Base-by-base conservation (phyloP, 2,329 filamentous ascomycete species). In the Fusarium hostae region DNA sequence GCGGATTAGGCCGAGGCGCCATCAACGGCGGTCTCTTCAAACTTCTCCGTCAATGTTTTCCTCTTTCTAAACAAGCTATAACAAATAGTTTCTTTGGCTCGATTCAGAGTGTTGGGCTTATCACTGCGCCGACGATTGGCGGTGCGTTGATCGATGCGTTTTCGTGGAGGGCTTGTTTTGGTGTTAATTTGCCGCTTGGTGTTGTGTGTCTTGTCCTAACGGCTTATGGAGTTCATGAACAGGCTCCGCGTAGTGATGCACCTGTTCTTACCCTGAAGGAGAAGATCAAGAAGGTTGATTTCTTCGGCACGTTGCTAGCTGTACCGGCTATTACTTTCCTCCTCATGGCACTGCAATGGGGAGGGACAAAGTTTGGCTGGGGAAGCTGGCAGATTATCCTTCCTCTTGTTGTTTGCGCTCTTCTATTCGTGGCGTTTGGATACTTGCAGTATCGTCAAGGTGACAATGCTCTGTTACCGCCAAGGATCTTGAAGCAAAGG, bases 1-100 rank as follows among this genome's bases (percentile, higher is more conserved):
- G 77, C 10, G 81, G 81, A 16, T 63, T 82, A 10, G 81, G 81
- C 2, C 71, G 74, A 2, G 75, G 75, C 1, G 74, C 71, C 7
- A 65, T 76, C 9, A 76, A 76, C 7, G 75, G 75, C 1, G 75
- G 75, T 4, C 12, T 76, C 20, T 71, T 76, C 12, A 76, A 76
- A 40, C 73, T 76, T 3, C 35, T 76, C 2, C 71, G 73, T 0
- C 69, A 75, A 35, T 74, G 66, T 11, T 76, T 76, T 4, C 75
- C 74, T 1, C 67, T 76, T 4, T 65, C 64, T 0, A 68, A 72
- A 3, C 73, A 75, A 22, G 71, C 73, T 2, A 63, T 76, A 1
- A 63, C 61, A 6, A 74, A 68, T 13, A 77, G 74, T 26, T 43
- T 76, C 3, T 44, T 76, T 11, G 72, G 75, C 0, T 74, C 64